phyloP scores from a whole-genome alignment of 495 filamentous ascomycete genomes.

The Trichodelitschia bisporula region DNA sequence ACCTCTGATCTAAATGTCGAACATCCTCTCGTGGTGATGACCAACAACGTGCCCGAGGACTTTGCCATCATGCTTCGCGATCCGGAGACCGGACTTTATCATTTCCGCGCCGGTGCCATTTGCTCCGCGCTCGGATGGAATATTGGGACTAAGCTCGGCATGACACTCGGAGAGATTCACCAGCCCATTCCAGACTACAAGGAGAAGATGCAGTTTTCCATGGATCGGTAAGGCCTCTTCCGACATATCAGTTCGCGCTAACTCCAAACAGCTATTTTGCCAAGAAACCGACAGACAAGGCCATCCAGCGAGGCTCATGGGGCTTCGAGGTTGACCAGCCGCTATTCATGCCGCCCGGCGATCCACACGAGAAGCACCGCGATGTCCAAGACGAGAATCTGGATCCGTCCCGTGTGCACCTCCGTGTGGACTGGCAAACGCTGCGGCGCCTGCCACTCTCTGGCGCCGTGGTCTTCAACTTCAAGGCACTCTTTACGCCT shows the following conservation, averaged over 20 bases:
- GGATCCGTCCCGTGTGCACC: slow-evolving; percentile 30
- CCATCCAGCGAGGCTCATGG: slow-evolving; percentile 81
- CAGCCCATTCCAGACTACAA: slow-evolving; percentile 63
- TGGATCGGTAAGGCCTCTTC: slow-evolving; percentile 39
- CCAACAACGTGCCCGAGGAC: slow-evolving; percentile 75
- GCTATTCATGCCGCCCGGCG: slow-evolving; percentile 54
- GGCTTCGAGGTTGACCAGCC: slow-evolving; percentile 55
- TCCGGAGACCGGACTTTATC: slow-evolving; percentile 44
- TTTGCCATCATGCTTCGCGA: slow-evolving; percentile 62
- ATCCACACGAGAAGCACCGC: slow-evolving; percentile 37
- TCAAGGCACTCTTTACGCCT: slow-evolving; percentile 72
- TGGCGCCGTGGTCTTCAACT: slow-evolving; percentile 63
- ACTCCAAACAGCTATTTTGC: slow-evolving; percentile 39
- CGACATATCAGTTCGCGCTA: neutral
- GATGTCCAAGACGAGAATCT: slow-evolving; percentile 29
- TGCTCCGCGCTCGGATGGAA: slow-evolving; percentile 71
- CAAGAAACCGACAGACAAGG: slow-evolving; percentile 44
- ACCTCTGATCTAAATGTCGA: slow-evolving; percentile 34
- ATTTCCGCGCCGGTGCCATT: slow-evolving; percentile 53
- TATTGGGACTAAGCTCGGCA: slow-evolving; percentile 47
- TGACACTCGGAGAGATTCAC: slow-evolving; percentile 53
- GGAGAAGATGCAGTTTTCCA: slow-evolving; percentile 71
- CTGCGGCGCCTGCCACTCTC: slow-evolving; percentile 59
- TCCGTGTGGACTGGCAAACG: slow-evolving; percentile 89
- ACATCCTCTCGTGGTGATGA: slow-evolving; percentile 44